Conservation (phyloP, 495 filamentous ascomycete genomes). For the Podospora comata region DNA sequence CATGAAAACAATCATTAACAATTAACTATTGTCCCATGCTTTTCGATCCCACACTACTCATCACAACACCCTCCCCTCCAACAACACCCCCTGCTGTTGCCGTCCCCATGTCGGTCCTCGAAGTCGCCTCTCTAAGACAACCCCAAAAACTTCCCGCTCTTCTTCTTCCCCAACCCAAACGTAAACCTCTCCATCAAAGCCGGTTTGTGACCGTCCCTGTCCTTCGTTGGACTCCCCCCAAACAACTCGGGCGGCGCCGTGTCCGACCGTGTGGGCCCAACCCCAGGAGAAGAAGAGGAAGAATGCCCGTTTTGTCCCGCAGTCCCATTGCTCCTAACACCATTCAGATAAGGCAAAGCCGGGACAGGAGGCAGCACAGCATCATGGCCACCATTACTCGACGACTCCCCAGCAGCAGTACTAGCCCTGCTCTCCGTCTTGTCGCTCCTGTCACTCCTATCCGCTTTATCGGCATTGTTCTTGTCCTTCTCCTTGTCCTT, state of each 20-base stretch:
- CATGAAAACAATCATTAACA: background rate
- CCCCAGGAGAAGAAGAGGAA: too few relatives aligned
- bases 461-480: constrained; percentile 13
- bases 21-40: background rate
- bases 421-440: constrained; percentile 16
- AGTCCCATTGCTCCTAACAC: constrained; percentile 9
- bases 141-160: constrained; percentile 47
- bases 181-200: constrained; percentile 53
- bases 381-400: constrained; percentile 2
- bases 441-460: constrained; percentile 20
- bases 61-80: background rate
- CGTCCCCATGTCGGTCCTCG: background rate
- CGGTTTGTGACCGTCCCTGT: constrained; percentile 24
- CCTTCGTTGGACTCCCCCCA: constrained; percentile 17
- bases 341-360: background rate
- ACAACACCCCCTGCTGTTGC: background rate
- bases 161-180: constrained; percentile 58
- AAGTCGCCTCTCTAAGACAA: constrained; percentile 14
- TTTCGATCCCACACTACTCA: background rate
- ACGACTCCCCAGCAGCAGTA: constrained; percentile 7
- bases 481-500: constrained; percentile 29
- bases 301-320: constrained; percentile 1
- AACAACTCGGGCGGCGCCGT: constrained; percentile 9
- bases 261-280: background rate
- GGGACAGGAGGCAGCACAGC: background rate